Evolutionary conservation across 2,329 filamentous ascomycete species (phyloP).

Genomic region (Sporothrix mexicana): DNA sequence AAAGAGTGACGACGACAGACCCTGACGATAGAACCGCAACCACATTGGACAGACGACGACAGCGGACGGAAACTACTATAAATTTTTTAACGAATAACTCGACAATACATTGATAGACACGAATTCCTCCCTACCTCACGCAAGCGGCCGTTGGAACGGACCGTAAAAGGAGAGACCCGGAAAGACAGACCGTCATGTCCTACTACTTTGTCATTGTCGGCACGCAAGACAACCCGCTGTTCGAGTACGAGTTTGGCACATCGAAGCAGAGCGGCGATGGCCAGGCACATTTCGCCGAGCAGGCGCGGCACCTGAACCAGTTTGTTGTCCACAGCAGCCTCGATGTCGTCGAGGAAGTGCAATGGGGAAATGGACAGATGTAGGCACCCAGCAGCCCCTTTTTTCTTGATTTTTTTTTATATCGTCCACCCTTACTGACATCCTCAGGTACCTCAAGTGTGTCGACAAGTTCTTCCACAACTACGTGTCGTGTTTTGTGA

Average conservation of each 20-base stretch:
- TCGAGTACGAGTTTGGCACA: slow-evolving; percentile 96
- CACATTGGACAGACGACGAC: neutral
- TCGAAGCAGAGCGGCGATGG: slow-evolving; percentile 96
- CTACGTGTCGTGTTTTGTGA: slow-evolving; percentile 94
- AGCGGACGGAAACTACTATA: neutral
- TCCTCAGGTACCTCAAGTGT: slow-evolving; percentile 84
- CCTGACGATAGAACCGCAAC: neutral
- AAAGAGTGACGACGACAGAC: neutral
- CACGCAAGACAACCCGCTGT: slow-evolving; percentile 92
- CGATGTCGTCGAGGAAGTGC: slow-evolving; percentile 94
- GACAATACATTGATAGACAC: neutral
- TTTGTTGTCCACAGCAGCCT: slow-evolving; percentile 94
- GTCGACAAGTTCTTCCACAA: slow-evolving; percentile 97
- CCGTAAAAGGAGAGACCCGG: neutral
- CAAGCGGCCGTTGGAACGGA: neutral
- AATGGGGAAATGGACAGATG: slow-evolving; percentile 89
- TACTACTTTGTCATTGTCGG: slow-evolving; percentile 99
- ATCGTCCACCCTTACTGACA: neutral
- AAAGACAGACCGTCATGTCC: slow-evolving; percentile 67
- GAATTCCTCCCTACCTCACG: neutral
- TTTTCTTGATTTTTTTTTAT: neutral
- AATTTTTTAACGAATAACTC: neutral
- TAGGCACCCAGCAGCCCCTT: slow-evolving; percentile 49
- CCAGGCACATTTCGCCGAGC: slow-evolving; percentile 82
- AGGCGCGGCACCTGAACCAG: slow-evolving; percentile 92